A percentile compares a stretch with the other conserved stretches of the same genome.
Evolutionary conservation across 2,329 filamentous ascomycete genomes (phyloP).

Genomic region (Diaporthe eres): DNA sequence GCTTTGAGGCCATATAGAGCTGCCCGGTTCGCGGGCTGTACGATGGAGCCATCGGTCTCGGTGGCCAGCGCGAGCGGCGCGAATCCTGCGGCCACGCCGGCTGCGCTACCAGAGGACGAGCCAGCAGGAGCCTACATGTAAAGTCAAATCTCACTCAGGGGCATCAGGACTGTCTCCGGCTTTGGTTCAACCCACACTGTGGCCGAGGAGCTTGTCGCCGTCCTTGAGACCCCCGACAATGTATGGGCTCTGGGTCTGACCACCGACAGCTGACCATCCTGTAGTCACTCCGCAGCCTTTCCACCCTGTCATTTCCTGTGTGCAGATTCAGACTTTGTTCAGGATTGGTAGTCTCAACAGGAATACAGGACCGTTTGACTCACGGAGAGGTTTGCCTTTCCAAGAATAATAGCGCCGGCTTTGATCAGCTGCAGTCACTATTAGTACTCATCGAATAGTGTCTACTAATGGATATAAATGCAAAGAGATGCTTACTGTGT

Average conservation of each 20-base stretch:
- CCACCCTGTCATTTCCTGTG: neutral
- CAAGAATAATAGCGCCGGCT: neutral
- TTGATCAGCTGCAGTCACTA: neutral
- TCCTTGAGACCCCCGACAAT: neutral
- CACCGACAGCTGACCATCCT: neutral
- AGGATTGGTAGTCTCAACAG: accelerated
- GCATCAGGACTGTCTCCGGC: too few species aligned
- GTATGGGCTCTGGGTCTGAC: neutral
- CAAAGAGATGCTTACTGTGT: neutral
- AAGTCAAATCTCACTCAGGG: too few species aligned
- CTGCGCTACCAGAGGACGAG: neutral
- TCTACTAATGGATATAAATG: neutral
- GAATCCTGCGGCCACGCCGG: neutral
- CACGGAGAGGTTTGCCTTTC: neutral
- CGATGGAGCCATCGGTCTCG: neutral
- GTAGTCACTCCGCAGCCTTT: neutral
- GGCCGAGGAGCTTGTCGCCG: neutral
- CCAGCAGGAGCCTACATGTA: conserved; percentile 1
- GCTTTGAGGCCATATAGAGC: neutral
- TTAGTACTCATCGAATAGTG: neutral
- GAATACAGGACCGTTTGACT: neutral
- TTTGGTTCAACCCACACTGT: neutral
- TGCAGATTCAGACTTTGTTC: neutral
- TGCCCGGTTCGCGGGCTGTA: neutral
- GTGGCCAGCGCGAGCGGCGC: neutral